phyloP scores from a whole-genome alignment of 1,284 basidiomycete species.

The Malassezia caprae region DNA sequence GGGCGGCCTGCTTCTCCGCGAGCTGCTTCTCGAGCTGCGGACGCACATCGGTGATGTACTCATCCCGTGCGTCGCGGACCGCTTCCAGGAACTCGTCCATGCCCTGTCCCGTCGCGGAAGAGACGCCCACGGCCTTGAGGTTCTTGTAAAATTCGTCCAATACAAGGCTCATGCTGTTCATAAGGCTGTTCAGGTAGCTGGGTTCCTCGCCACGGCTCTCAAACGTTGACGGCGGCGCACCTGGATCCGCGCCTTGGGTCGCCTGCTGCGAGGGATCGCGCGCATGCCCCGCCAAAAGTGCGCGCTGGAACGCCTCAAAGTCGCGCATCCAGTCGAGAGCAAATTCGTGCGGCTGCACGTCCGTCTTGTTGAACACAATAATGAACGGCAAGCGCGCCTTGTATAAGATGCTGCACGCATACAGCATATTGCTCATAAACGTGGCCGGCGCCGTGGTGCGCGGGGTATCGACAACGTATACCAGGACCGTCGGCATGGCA shows the following conservation, averaged over 20 bases:
- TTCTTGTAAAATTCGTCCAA: conserved; percentile 98
- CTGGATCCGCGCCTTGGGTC: neutral
- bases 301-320: conserved; percentile 64
- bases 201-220: conserved; percentile 59
- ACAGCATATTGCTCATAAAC: conserved; percentile 99
- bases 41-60: conserved; percentile 81
- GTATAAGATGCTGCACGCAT: conserved; percentile 97
- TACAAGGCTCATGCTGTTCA: conserved; percentile 98
- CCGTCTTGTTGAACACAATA: conserved; percentile 97
- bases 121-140: conserved; percentile 85
- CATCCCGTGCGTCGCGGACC: conserved; percentile 71
- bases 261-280: conserved; percentile 50
- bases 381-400: conserved; percentile 96
- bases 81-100: conserved; percentile 82
- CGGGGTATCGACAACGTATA: conserved; percentile 95
- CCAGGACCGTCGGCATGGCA: conserved; percentile 82
- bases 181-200: conserved; percentile 95
- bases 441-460: conserved; percentile 88
- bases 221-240: neutral
- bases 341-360: conserved; percentile 77
- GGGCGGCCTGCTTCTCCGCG: conserved; percentile 55
- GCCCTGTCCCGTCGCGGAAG: conserved; percentile 85
- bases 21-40: conserved; percentile 71
- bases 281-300: conserved; percentile 48
- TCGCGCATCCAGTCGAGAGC: conserved; percentile 97